These are phyloP conservation scores for Starmerella vitae DNA, from an alignment of 805 yeast genomes.

Conservation along the genomic window DNA sequence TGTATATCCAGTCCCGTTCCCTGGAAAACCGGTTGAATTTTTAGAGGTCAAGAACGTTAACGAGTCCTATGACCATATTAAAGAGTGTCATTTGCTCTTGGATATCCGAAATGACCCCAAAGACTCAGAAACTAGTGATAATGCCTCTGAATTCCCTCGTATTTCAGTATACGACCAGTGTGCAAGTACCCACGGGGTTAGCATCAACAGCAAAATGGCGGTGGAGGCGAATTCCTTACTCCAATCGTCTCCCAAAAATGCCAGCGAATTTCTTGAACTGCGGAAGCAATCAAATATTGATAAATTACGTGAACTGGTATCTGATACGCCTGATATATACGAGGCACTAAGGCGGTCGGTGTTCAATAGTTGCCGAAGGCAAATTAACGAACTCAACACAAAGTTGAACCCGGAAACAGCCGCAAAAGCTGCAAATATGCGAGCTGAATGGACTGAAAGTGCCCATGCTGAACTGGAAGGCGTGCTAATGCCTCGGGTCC, in stretches of 20 bases:
- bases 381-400: slow-evolving; percentile 12
- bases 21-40: slow-evolving; percentile 22
- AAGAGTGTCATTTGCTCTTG: slow-evolving; percentile 23
- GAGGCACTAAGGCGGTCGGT: slow-evolving; percentile 20
- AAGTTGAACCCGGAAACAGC: slow-evolving; percentile 4
- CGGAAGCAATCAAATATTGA: slow-evolving; percentile 21
- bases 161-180: not conserved
- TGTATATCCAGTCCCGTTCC: slow-evolving; percentile 23
- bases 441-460: slow-evolving; percentile 26
- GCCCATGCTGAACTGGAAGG: slow-evolving; percentile 32
- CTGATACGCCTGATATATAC: slow-evolving; percentile 11
- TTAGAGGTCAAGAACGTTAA: slow-evolving; percentile 23
- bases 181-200: not conserved
- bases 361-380: slow-evolving; percentile 22
- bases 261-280: slow-evolving; percentile 18
- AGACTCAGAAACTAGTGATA: not conserved
- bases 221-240: slow-evolving; percentile 20
- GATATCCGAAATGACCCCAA: slow-evolving; percentile 7
- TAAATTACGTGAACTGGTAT: slow-evolving; percentile 16
- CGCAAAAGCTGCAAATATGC: slow-evolving; percentile 13
- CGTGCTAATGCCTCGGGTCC: slow-evolving; percentile 22
- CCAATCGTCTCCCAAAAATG: slow-evolving; percentile 22
- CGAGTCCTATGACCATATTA: slow-evolving; percentile 24
- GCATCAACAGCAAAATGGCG: slow-evolving; percentile 18
- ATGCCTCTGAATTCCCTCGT: not conserved